Conservation (phyloP, 2,329 filamentous ascomycete species). For the Botrytis deweyae region DNA sequence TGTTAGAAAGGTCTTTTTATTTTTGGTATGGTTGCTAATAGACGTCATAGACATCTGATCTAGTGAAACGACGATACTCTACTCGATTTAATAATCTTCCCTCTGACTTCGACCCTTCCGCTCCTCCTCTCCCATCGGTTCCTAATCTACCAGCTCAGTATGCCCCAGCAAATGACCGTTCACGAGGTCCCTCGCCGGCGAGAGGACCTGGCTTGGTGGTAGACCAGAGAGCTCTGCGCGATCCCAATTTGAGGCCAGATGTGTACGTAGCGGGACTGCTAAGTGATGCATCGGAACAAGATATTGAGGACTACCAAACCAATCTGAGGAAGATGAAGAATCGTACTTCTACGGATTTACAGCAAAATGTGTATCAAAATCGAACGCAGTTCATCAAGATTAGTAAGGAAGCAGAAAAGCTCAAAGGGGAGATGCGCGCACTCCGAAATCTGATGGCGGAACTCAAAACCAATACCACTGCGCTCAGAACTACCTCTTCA, state of each 20-base stretch:
- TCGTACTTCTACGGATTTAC: conserved; percentile 61
- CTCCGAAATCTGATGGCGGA: conserved; percentile 90
- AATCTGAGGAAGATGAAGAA: conserved; percentile 36
- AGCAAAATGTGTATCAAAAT: conserved; percentile 96
- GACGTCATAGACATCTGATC: conserved; percentile 59
- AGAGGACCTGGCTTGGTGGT: conserved; percentile 60
- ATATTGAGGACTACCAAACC: conserved; percentile 39
- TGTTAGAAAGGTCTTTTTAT: background rate
- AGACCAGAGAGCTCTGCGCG: conserved; percentile 74
- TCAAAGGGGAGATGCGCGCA: conserved; percentile 93
- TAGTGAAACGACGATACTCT: conserved; percentile 93
- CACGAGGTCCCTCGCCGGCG: conserved; percentile 33
- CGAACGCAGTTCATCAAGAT: conserved; percentile 98
- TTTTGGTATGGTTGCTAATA: conserved; percentile 20
- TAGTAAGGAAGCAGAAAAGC: conserved; percentile 96
- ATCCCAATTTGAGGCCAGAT: conserved; percentile 76
- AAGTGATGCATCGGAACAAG: conserved; percentile 38
- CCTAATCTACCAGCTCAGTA: conserved; percentile 62
- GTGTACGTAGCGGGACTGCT: conserved; percentile 60
- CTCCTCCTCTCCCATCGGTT: conserved; percentile 69
- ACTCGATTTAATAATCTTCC: conserved; percentile 82
- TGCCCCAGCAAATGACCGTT: conserved; percentile 31
- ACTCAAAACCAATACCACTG: conserved; percentile 74
- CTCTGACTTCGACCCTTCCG: conserved; percentile 64
- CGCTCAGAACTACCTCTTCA: conserved; percentile 59